Conservation (phyloP, 2,329 filamentous ascomycete species). For the Elsinoe necatrix region DNA sequence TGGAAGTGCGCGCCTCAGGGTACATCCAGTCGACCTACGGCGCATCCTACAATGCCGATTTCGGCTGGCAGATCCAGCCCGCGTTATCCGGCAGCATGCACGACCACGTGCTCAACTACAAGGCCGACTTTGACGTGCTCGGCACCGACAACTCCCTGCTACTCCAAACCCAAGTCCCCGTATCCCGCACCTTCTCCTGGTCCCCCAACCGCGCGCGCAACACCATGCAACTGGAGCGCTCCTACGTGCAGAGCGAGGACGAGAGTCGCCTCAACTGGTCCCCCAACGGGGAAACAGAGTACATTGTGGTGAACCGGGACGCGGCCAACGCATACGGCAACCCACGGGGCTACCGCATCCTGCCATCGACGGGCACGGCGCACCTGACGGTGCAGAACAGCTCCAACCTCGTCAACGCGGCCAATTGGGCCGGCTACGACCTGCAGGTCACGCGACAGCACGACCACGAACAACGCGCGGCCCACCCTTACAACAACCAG, state of each 20-base stretch:
- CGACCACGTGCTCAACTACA: constrained; percentile 50
- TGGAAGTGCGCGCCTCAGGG: constrained; percentile 45
- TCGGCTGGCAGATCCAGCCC: constrained; percentile 45
- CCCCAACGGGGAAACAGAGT: constrained; percentile 40
- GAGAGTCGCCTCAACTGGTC: constrained; percentile 41
- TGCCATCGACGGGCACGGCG: constrained; percentile 27
- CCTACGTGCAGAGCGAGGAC: constrained; percentile 31
- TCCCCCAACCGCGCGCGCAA: constrained; percentile 39
- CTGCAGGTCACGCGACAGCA: constrained; percentile 38
- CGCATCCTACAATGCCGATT: constrained; percentile 39
- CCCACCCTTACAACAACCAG: constrained; percentile 31
- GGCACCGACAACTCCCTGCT: constrained; percentile 39
- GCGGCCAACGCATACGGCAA: constrained; percentile 44
- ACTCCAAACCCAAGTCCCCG: constrained; percentile 27
- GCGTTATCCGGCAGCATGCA: constrained; percentile 44
- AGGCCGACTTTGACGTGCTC: constrained; percentile 46
- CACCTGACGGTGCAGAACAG: constrained; percentile 26
- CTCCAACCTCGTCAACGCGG: constrained; percentile 23
- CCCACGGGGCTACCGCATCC: constrained; percentile 44
- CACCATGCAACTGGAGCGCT: constrained; percentile 45
- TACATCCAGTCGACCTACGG: constrained; percentile 42
- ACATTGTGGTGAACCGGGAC: constrained; percentile 46
- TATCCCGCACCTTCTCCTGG: constrained; percentile 40
- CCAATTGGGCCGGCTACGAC: constrained; percentile 33
- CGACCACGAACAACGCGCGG: constrained; percentile 37